These are phyloP conservation scores for Plenodomus tracheiphilus DNA, from an alignment of 2,329 filamentous ascomycete genomes.

Conservation along the genomic window DNA sequence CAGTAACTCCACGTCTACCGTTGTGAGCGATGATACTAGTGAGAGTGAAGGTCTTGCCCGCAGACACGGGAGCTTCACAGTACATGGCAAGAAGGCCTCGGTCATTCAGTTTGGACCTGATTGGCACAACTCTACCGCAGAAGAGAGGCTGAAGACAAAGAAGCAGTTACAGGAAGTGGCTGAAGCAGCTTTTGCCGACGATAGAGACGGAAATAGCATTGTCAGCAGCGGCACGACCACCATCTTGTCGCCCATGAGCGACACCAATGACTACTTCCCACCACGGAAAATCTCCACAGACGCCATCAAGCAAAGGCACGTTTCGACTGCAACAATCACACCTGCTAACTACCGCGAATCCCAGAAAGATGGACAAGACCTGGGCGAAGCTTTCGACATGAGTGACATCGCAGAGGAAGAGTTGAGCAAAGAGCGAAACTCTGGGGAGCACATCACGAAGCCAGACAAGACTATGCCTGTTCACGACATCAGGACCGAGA, in stretches of 20 bases:
- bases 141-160: constrained; percentile 44
- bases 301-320: constrained; percentile 39
- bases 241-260: constrained; percentile 20
- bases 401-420: constrained; percentile 41
- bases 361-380: constrained; percentile 24
- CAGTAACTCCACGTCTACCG: constrained; percentile 69
- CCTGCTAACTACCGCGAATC: constrained; percentile 34
- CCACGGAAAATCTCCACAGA: constrained; percentile 28
- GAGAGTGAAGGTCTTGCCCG: constrained; percentile 73
- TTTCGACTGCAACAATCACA: constrained; percentile 41
- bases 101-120: constrained; percentile 97
- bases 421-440: constrained; percentile 10
- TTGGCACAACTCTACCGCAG: constrained; percentile 64
- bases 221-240: constrained; percentile 29
- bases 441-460: constrained; percentile 6
- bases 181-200: constrained; percentile 29
- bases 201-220: constrained; percentile 29
- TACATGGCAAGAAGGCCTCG: constrained; percentile 97
- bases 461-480: neutral
- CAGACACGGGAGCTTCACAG: constrained; percentile 85
- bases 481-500: neutral
- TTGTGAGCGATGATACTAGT: constrained; percentile 50
- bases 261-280: constrained; percentile 24
- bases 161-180: constrained; percentile 42
- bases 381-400: constrained; percentile 34